Percentiles rank a stretch among this genome's conserved stretches.
Evolutionary conservation across 2,329 filamentous ascomycete species (phyloP).

Genomic region (Clarireedia homoeocarpa): DNA sequence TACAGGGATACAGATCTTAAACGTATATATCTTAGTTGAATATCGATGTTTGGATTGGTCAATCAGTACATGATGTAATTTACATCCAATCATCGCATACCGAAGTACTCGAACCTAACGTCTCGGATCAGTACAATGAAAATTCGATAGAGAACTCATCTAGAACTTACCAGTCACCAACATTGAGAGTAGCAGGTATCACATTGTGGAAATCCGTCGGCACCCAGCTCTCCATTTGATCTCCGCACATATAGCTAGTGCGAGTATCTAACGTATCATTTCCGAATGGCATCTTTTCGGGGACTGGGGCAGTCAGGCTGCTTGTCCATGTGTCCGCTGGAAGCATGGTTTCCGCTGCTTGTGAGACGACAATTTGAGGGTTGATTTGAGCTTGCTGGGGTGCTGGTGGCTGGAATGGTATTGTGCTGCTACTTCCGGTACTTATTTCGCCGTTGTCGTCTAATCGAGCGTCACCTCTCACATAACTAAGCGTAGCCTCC

Average conservation of each 20-base stretch:
- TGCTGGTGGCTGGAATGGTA: neutral
- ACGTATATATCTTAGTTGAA: no score
- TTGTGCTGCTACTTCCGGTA: neutral
- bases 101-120: neutral
- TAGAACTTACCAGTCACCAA: neutral
- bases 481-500: neutral
- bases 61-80: no score
- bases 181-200: constrained; percentile 1
- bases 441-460: neutral
- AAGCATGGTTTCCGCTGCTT: no score
- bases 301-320: neutral
- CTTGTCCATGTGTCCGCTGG: no score
- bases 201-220: neutral
- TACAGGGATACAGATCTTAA: no score
- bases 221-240: neutral
- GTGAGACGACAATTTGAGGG: no score
- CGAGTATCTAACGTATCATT: neutral
- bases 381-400: neutral
- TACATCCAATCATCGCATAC: neutral
- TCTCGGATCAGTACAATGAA: neutral
- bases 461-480: neutral
- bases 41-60: no score
- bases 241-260: neutral
- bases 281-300: neutral
- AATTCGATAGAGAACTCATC: no score